A percentile compares a stretch with the other conserved stretches of the same genome.
phyloP scores from a whole-genome alignment of 768 basidiomycete genomes.

The Mycena metata region DNA sequence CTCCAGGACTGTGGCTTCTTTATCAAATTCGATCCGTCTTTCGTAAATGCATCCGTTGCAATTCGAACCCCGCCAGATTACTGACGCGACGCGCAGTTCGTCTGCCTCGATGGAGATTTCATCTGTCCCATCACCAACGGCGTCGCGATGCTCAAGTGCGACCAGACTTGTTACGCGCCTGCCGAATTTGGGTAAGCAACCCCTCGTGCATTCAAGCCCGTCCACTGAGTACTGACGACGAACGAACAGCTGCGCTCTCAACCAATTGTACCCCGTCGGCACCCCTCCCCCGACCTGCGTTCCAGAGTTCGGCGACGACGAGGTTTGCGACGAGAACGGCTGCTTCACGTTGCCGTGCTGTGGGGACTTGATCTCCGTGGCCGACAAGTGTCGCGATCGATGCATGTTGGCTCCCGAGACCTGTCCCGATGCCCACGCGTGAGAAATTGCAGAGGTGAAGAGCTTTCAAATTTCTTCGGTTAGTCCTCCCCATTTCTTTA shows the following conservation, averaged over 20 bases:
- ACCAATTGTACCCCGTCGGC: background rate
- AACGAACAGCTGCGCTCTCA: background rate
- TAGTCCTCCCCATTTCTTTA: no score
- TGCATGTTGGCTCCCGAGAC: background rate
- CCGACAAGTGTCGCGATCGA: background rate
- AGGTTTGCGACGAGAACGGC: background rate
- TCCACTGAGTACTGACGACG: background rate
- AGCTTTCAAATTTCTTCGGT: no score
- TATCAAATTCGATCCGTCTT: conserved; percentile 1
- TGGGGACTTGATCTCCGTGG: background rate
- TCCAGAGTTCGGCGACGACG: background rate
- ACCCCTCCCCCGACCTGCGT: background rate
- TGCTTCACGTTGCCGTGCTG: background rate
- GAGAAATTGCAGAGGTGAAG: no score
- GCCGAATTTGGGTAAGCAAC: background rate
- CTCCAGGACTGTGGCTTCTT: conserved; percentile 22
- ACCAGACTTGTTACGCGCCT: background rate
- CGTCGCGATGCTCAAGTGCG: background rate
- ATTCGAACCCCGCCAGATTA: no score
- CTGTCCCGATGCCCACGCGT: no score
- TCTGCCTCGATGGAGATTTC: conserved; percentile 5
- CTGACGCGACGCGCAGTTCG: background rate
- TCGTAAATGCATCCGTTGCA: background rate
- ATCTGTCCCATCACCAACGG: conserved; percentile 17
- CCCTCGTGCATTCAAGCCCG: background rate